phyloP scores from a whole-genome alignment of 768 basidiomycete genomes.

The Clitopilus hobsonii region DNA sequence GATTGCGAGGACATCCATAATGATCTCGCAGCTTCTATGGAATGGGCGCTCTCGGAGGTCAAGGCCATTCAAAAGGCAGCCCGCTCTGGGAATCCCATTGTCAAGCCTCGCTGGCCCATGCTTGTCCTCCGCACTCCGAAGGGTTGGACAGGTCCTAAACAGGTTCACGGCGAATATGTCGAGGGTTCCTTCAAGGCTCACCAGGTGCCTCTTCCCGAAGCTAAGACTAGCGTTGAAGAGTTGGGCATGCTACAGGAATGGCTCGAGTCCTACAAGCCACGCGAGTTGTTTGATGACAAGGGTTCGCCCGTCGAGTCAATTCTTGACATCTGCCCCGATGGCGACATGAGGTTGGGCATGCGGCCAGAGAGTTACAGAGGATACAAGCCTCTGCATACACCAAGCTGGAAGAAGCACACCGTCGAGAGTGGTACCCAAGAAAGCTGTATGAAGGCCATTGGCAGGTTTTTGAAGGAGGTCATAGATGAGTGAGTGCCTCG shows the following conservation, averaged over 20 bases:
- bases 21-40: conserved; percentile 76
- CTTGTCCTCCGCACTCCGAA: conserved; percentile 85
- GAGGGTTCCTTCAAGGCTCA: conserved; percentile 84
- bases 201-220: conserved; percentile 81
- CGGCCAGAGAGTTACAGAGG: conserved; percentile 62
- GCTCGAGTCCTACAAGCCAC: conserved; percentile 67
- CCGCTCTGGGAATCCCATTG: conserved; percentile 66
- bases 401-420: conserved; percentile 58
- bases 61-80: conserved; percentile 77
- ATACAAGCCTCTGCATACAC: conserved; percentile 57
- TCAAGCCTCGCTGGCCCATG: conserved; percentile 91
- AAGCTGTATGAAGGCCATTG: conserved; percentile 76
- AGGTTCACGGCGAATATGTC: conserved; percentile 62
- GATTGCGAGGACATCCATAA: conserved; percentile 63
- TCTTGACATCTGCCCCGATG: conserved; percentile 52
- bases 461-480: conserved; percentile 51
- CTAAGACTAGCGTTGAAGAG: conserved; percentile 60
- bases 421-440: conserved; percentile 52
- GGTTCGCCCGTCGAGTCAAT: conserved; percentile 54
- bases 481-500: conserved; percentile 39
- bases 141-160: conserved; percentile 69
- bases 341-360: conserved; percentile 65
- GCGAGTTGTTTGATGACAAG: conserved; percentile 57
- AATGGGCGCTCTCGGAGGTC: conserved; percentile 76
- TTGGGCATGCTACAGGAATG: conserved; percentile 62